Conservation (phyloP, 306 rosid species). For the Vigna nakashimae region DNA sequence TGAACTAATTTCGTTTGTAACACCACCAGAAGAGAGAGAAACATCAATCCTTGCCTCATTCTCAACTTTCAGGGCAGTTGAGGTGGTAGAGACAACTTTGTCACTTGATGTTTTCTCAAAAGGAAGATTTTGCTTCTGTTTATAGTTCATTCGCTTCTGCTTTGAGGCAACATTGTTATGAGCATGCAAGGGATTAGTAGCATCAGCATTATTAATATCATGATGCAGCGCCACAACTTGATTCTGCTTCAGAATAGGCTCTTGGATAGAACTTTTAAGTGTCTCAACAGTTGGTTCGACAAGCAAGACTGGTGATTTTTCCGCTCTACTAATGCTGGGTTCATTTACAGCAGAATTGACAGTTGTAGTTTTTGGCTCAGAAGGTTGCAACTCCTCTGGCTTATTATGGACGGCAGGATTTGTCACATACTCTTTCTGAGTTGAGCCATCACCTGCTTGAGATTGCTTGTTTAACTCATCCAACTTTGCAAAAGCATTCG, state of each 20-base stretch:
- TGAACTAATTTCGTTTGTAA: slow-evolving; percentile 45
- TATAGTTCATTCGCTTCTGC: slow-evolving; percentile 67
- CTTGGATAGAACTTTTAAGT: slow-evolving; percentile 49
- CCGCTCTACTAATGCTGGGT: slow-evolving; percentile 44
- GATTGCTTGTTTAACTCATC: slow-evolving; percentile 78
- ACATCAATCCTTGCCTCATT: slow-evolving; percentile 45
- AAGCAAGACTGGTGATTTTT: slow-evolving; percentile 48
- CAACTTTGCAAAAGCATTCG: slow-evolving; percentile 78
- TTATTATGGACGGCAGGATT: slow-evolving; percentile 55
- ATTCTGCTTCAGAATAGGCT: slow-evolving; percentile 47
- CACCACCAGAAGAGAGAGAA: slow-evolving; percentile 50
- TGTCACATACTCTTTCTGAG: slow-evolving; percentile 52
- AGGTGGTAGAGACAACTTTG: slow-evolving; percentile 49
- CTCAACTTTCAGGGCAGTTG: slow-evolving; percentile 47
- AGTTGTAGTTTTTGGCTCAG: slow-evolving; percentile 41
- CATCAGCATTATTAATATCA: slow-evolving; percentile 55
- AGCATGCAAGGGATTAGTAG: slow-evolving; percentile 49
- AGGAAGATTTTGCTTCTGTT: slow-evolving; percentile 66
- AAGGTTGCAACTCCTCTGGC: slow-evolving; percentile 60
- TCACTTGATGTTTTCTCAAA: slow-evolving; percentile 53
- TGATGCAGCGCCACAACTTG: slow-evolving; percentile 56
- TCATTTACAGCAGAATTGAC: slow-evolving; percentile 45
- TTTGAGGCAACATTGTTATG: slow-evolving; percentile 59
- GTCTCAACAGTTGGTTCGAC: slow-evolving; percentile 49
- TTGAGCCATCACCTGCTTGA: slow-evolving; percentile 57